Conservation (phyloP, 1,139 yeast genomes). For the Taiozyma sp. region DNA sequence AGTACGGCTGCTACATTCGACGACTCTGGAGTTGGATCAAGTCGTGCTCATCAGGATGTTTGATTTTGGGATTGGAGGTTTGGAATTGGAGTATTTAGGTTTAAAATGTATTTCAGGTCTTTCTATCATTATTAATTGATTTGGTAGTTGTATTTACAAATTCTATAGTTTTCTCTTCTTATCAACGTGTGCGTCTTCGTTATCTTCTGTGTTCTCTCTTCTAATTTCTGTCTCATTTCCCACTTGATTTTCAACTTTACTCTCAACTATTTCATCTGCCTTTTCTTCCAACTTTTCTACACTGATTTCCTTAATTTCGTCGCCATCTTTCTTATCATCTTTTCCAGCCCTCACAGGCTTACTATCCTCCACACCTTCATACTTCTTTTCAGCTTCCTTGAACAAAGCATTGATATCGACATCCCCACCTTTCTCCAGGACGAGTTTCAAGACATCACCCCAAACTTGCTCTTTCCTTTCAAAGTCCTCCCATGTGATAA, state of each 20-base stretch:
- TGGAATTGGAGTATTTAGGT: not conserved
- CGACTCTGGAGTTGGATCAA: not conserved
- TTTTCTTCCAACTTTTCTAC: not conserved
- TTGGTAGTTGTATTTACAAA: not conserved
- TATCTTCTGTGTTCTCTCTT: not conserved
- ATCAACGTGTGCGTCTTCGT: not conserved
- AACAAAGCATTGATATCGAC: slow-evolving; percentile 27
- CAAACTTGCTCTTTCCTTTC: slow-evolving; percentile 56
- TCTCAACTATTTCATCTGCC: not conserved
- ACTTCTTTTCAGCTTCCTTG: slow-evolving; percentile 16
- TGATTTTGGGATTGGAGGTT: not conserved
- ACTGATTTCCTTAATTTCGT: not conserved
- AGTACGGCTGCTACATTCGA: not conserved
- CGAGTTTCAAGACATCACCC: slow-evolving; percentile 58
- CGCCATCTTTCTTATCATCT: not conserved
- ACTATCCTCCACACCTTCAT: not conserved
- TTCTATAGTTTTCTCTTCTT: slow-evolving; percentile 2
- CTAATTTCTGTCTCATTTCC: not conserved
- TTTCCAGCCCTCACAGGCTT: not conserved
- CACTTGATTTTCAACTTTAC: not conserved
- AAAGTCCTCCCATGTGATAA: slow-evolving; percentile 64
- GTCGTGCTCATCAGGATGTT: not conserved
- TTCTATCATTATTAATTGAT: too few species aligned
- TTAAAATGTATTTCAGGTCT: not conserved
- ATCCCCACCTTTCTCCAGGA: slow-evolving; percentile 36